Base-by-base conservation (phyloP, 2,329 filamentous ascomycete species). In the Aspergillus vadensis region DNA sequence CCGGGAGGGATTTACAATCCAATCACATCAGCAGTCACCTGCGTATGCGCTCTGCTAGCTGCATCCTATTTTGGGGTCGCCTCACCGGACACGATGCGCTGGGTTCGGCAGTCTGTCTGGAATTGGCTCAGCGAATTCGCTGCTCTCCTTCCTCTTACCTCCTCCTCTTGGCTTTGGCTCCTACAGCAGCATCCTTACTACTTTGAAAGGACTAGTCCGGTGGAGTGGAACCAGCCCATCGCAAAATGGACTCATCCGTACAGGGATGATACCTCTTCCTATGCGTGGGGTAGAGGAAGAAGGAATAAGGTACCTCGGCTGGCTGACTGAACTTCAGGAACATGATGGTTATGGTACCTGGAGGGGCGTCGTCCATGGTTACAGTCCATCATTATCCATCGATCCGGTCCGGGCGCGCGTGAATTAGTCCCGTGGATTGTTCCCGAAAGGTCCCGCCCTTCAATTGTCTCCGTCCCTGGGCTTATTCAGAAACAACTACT, bases 371-470 rank as follows among this genome's bases (percentile, higher is more conserved):
- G 54, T 58, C 56, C 55, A 56, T 58, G 51, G 58, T 49, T 57
- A 49, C 55, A 52, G 55, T 55, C 53, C 32, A 36, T 36, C 32
- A 36, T 32, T 38, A 36, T 32, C 32, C 15, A 47, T 39, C 64
- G 61, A 67, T 64, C 66, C 63, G 63, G 62, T 65, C 65, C 61
- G 58, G 57, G 59, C 56, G 65, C 60, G 63, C 61, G 62, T 60
- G 65, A 60, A 60, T 56, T 54, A 27, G 49, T 63, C 58, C 67
- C 67, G 65, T 65, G 65, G 67, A 32, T 67, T 56, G 30, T 14
- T 53, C 54, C 67, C 67, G 63, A 59, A n/a, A 44, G 61, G 63
- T 63, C 65, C 67, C 67, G 64, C 57, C 38, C 23, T 17, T 39
- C 17, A 19, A n/a, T 58, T 19, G 5, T 21, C 27, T 5, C 15